Evolutionary conservation across 768 basidiomycete species (phyloP).

Genomic region (Phanerodontia chrysosporium): DNA sequence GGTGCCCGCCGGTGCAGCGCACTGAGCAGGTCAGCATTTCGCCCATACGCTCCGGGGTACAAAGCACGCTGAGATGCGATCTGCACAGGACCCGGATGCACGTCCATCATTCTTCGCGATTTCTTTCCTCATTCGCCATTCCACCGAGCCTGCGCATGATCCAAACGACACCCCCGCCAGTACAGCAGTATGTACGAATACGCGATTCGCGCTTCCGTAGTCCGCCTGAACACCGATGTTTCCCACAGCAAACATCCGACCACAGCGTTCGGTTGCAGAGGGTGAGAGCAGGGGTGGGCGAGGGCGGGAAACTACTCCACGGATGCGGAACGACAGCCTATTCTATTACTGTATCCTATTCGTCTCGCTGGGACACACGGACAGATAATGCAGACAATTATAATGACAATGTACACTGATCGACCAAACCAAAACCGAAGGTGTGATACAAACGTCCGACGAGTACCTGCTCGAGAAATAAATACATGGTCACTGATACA

Average conservation of each 20-base stretch:
- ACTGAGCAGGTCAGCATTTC: not conserved
- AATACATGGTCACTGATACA: not conserved
- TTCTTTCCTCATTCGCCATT: not conserved
- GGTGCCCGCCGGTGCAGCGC: slow-evolving; percentile 20
- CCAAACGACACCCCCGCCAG: not conserved
- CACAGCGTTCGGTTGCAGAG: not conserved
- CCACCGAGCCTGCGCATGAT: no score
- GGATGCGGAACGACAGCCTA: not conserved
- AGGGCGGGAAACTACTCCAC: not conserved
- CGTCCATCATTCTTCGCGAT: not conserved
- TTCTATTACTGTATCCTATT: slow-evolving; percentile 11
- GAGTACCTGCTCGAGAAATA: slow-evolving; percentile 12
- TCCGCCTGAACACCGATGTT: not conserved
- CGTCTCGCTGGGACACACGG: not conserved
- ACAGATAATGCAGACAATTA: slow-evolving; percentile 4
- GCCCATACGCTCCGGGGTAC: not conserved
- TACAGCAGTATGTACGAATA: not conserved
- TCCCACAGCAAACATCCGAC: not conserved
- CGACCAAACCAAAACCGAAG: not conserved
- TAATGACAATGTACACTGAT: slow-evolving; percentile 8
- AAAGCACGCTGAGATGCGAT: not conserved
- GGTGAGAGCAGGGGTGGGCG: not conserved
- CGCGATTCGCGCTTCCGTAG: not conserved
- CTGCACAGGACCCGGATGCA: not conserved
- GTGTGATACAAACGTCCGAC: slow-evolving; percentile 10